phyloP scores from a whole-genome alignment of 768 basidiomycete species.

The Royoungia palumana region DNA sequence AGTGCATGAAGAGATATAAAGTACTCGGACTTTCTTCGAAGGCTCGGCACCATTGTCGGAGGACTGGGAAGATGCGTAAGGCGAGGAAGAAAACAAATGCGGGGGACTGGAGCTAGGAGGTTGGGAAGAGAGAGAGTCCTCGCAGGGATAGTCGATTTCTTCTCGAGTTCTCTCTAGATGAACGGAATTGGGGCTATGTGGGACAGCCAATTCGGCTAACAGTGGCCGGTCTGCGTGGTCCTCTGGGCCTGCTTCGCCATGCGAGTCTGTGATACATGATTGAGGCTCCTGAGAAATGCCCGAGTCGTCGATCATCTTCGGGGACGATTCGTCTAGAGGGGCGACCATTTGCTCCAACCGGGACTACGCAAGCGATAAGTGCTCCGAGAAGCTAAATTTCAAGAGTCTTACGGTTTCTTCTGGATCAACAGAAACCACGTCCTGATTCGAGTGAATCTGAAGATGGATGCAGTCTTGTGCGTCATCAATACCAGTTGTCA shows the following conservation, averaged over 20 bases:
- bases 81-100: slow-evolving; percentile 42
- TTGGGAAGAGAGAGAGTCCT: slow-evolving; percentile 18
- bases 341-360: neutral
- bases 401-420: slow-evolving; percentile 13
- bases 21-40: slow-evolving; percentile 16
- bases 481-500: neutral
- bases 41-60: slow-evolving; percentile 11
- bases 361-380: slow-evolving; percentile 7
- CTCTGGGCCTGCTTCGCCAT: neutral
- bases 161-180: neutral
- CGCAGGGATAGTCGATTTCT: slow-evolving; percentile 3
- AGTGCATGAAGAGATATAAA: neutral
- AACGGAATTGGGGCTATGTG: neutral
- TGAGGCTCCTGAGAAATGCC: slow-evolving; percentile 1
- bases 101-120: slow-evolving; percentile 49
- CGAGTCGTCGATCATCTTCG: neutral
- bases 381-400: neutral
- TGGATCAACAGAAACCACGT: neutral
- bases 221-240: neutral
- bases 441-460: neutral
- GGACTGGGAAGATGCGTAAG: slow-evolving; percentile 34
- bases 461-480: neutral
- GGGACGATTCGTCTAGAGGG: neutral
- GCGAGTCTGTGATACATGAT: neutral
- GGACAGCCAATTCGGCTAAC: neutral